Conservation (phyloP, 2,329 filamentous ascomycete species). For the Raffaelea ambrosiae region DNA sequence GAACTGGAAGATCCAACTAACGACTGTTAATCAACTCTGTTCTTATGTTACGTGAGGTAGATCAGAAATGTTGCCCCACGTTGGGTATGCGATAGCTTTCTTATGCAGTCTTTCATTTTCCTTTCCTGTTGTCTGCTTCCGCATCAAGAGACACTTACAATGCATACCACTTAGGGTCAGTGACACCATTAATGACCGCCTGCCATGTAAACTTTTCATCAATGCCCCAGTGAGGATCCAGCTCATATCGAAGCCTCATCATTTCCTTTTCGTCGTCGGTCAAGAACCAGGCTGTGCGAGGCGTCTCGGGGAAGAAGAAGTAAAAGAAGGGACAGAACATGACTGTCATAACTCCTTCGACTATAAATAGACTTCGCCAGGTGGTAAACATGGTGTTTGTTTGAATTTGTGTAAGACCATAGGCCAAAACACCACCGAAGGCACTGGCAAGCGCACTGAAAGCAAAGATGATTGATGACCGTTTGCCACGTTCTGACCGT, state of each 20-base stretch:
- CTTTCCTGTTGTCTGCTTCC: neutral
- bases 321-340: conserved; percentile 22
- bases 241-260: conserved; percentile 18
- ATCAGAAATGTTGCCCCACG: no score
- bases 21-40: neutral
- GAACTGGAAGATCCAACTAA: conserved; percentile 19
- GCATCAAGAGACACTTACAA: conserved; percentile 11
- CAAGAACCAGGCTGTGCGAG: conserved; percentile 21
- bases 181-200: conserved; percentile 14
- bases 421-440: conserved; percentile 34
- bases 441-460: conserved; percentile 30
- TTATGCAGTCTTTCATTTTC: neutral
- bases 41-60: no score
- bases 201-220: conserved; percentile 19
- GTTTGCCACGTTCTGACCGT: conserved; percentile 14
- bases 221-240: conserved; percentile 17
- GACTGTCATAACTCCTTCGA: conserved; percentile 30
- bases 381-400: conserved; percentile 22
- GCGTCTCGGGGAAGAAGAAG: conserved; percentile 18
- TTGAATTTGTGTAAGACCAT: conserved; percentile 26
- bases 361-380: conserved; percentile 31
- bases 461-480: conserved; percentile 30
- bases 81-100: no score
- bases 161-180: conserved; percentile 21
- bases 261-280: conserved; percentile 17